A percentile compares a stretch with the other conserved stretches of the same genome.
phyloP scores from a whole-genome alignment of 2,329 filamentous ascomycete species.

The Fonsecaea pedrosoi region DNA sequence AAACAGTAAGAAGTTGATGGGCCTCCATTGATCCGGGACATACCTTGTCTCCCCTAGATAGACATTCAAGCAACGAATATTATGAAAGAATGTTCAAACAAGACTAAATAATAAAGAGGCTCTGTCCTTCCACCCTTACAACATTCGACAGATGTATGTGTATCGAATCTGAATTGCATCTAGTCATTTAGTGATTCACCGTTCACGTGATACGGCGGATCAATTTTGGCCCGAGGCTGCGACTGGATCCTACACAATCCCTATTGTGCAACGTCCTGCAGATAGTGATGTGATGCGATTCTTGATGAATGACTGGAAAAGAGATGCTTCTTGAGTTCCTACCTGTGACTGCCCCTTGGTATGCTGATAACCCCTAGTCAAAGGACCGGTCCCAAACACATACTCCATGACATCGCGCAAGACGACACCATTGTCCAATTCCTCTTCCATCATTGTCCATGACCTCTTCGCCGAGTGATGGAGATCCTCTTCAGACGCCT shows the following conservation, averaged over 20 bases:
- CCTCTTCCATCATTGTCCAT: constrained; percentile 37
- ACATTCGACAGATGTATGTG: background rate
- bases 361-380: constrained; percentile 21
- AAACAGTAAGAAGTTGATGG: constrained; percentile 78
- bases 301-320: background rate
- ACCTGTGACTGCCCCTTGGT: constrained; percentile 8
- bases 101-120: background rate
- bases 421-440: constrained; percentile 18
- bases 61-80: background rate
- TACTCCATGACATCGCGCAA: constrained; percentile 30
- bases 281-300: background rate
- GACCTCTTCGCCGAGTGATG: constrained; percentile 40
- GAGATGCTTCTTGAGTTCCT: background rate
- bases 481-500: constrained; percentile 35
- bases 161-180: background rate
- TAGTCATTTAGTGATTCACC: background rate
- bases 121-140: no score
- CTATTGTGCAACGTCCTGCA: background rate
- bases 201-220: background rate
- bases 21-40: constrained; percentile 44
- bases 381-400: background rate
- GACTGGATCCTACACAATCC: background rate
- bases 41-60: background rate
- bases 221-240: constrained; percentile 1
- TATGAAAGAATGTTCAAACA: background rate